Conservation (phyloP, 1,284 basidiomycete genomes). For the Ceratobasidium sp. region DNA sequence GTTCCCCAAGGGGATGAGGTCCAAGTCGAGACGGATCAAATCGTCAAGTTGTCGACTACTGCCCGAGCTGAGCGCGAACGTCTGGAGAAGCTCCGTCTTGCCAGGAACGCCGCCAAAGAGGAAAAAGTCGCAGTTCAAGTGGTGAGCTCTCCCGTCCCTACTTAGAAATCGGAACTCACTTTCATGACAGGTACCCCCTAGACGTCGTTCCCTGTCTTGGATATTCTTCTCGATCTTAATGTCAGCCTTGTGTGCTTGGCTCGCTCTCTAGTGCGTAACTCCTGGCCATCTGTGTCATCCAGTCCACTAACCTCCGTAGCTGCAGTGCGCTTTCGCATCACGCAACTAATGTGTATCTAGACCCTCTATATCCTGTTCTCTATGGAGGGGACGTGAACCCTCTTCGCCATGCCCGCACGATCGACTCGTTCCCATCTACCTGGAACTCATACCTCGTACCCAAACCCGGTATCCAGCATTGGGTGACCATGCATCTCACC, state of each 20-base stretch:
- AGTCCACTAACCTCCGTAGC: constrained; percentile 5
- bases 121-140: background rate
- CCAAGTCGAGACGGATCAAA: constrained; percentile 24
- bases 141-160: background rate
- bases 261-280: constrained; percentile 30
- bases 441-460: constrained; percentile 19
- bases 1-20: constrained; percentile 5
- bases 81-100: constrained; percentile 12
- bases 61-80: constrained; percentile 21
- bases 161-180: background rate
- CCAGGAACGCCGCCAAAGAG: background rate
- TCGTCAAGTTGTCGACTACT: constrained; percentile 19
- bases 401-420: constrained; percentile 17
- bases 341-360: constrained; percentile 27
- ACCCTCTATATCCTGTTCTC: constrained; percentile 18
- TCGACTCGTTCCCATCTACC: constrained; percentile 18
- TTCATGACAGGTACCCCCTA: background rate
- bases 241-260: constrained; percentile 22
- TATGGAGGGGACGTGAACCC: constrained; percentile 28
- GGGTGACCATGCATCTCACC: background rate
- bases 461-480: constrained; percentile 8
- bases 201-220: constrained; percentile 15
- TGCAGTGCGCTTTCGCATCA: constrained; percentile 29
- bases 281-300: background rate
- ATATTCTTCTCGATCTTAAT: constrained; percentile 21